Conservation (phyloP, 176 grass and related monocot genomes). For the Raddia guianensis region DNA sequence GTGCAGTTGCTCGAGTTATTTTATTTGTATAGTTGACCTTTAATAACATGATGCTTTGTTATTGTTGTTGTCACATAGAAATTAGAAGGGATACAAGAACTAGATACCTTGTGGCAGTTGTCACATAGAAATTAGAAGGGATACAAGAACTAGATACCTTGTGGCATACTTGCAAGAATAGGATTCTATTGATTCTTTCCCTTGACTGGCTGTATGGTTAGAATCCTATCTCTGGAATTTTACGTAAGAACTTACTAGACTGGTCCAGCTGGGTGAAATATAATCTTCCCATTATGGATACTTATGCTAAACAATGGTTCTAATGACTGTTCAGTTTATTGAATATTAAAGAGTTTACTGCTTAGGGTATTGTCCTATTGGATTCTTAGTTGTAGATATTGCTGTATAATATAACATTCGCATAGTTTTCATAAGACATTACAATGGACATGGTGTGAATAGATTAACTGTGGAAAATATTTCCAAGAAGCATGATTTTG, state of each 20-base stretch:
- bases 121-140: slow-evolving; percentile 12
- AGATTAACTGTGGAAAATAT: neutral
- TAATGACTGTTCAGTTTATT: slow-evolving; percentile 13
- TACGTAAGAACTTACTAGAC: slow-evolving; percentile 28
- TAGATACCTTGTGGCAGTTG: neutral
- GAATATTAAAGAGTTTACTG: slow-evolving; percentile 1
- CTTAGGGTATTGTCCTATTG: slow-evolving; percentile 18
- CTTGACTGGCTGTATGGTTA: slow-evolving; percentile 22
- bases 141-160: slow-evolving; percentile 22
- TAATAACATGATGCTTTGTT: slow-evolving; percentile 17
- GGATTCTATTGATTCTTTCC: slow-evolving; percentile 19
- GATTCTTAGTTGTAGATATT: slow-evolving; percentile 24
- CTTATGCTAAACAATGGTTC: slow-evolving; percentile 15
- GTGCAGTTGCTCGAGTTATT: neutral
- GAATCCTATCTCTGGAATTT: neutral
- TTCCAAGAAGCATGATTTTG: slow-evolving; percentile 25
- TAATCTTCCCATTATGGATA: neutral
- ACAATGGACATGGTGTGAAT: neutral
- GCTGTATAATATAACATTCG: neutral
- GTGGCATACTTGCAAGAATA: slow-evolving; percentile 15
- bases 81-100: slow-evolving; percentile 17
- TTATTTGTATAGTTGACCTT: slow-evolving; percentile 10
- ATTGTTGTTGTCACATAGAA: slow-evolving; percentile 21
- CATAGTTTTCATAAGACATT: neutral
- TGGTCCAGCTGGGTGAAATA: slow-evolving; percentile 5